phyloP scores from a whole-genome alignment of 2,329 filamentous ascomycete genomes.

The Knoxdaviesia capensis region DNA sequence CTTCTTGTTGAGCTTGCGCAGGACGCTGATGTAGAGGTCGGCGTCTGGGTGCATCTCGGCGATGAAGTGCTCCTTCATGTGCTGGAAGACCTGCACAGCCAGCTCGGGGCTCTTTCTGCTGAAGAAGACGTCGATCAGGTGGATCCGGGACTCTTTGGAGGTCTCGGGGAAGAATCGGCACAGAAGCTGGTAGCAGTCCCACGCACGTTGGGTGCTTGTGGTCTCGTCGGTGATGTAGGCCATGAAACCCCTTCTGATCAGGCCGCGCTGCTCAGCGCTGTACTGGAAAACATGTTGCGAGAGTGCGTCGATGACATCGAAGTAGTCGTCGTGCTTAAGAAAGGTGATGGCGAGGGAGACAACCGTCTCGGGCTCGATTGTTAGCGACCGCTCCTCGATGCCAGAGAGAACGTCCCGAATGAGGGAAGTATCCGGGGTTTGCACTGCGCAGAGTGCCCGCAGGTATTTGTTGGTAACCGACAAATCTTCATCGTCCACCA shows the following conservation, averaged over 20 bases:
- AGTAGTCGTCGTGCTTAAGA: constrained; percentile 53
- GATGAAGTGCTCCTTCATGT: constrained; percentile 69
- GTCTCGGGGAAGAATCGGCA: constrained; percentile 46
- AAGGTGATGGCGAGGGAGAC: constrained; percentile 54
- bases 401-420: constrained; percentile 56
- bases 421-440: constrained; percentile 43
- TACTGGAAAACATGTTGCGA: constrained; percentile 54
- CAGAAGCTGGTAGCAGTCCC: constrained; percentile 46
- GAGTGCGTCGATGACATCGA: constrained; percentile 65
- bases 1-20: constrained; percentile 50
- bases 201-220: constrained; percentile 42
- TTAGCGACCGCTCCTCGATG: constrained; percentile 47
- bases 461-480: constrained; percentile 52
- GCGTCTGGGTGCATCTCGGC: constrained; percentile 41
- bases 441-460: constrained; percentile 40
- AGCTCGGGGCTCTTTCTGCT: constrained; percentile 60
- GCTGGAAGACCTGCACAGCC: constrained; percentile 69
- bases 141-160: constrained; percentile 40
- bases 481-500: constrained; percentile 37
- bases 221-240: constrained; percentile 43
- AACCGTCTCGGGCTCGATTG: constrained; percentile 55
- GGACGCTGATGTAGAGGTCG: constrained; percentile 58
- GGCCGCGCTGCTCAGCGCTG: constrained; percentile 45
- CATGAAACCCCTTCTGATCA: constrained; percentile 46
- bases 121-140: constrained; percentile 71